Conservation (phyloP, 2,329 filamentous ascomycete species). For the Cladosporium colombiae region DNA sequence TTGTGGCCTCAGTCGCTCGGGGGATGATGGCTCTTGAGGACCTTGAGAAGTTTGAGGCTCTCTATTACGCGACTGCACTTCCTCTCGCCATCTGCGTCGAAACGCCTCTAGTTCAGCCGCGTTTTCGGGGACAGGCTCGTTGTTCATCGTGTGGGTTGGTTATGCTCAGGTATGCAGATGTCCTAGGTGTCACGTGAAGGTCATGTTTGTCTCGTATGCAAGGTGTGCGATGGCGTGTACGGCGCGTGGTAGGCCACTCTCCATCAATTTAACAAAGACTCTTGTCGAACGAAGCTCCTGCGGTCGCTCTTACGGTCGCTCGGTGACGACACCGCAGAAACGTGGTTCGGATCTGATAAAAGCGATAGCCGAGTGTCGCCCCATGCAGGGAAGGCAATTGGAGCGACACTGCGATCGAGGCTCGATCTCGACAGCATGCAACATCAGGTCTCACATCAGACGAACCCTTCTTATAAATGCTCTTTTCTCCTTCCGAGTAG, state of each 20-base stretch:
- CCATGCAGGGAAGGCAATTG: not conserved
- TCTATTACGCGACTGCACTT: conserved; percentile 62
- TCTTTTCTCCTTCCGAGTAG: not conserved
- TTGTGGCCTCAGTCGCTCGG: conserved; percentile 3
- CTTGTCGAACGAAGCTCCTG: not conserved
- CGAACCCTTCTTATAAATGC: not conserved
- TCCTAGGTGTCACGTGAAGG: not conserved
- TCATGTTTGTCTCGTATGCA: not conserved
- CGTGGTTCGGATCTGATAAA: not conserved
- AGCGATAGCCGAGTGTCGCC: not conserved
- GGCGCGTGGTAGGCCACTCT: not conserved
- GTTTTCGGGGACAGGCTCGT: conserved; percentile 28
- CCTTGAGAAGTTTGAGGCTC: conserved; percentile 17
- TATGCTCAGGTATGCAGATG: not conserved
- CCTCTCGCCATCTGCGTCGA: conserved; percentile 80
- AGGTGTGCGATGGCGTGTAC: not conserved
- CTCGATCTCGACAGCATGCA: not conserved
- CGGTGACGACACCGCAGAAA: conserved; percentile 1
- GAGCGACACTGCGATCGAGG: not conserved
- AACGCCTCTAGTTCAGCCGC: conserved; percentile 79
- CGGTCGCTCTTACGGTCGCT: not conserved
- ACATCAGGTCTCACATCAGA: not conserved
- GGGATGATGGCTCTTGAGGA: not conserved
- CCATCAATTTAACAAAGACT: not conserved
- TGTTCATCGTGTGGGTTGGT: conserved; percentile 9